These are phyloP conservation scores for Stemphylium vesicarium DNA, from an alignment of 2,329 filamentous ascomycete species.

Conservation along the genomic window DNA sequence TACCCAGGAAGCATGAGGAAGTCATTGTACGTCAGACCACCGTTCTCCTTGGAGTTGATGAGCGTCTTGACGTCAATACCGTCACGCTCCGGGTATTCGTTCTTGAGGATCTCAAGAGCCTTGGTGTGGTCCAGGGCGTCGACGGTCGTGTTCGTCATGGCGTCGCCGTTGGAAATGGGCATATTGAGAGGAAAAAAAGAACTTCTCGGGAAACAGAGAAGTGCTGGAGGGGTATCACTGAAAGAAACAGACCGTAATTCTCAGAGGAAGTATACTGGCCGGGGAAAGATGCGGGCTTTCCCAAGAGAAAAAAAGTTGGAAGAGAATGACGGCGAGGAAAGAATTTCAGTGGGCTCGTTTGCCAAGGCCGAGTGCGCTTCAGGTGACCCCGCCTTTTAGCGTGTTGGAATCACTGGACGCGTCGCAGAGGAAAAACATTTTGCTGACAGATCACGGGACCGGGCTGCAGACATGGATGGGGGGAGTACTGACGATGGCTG, in stretches of 20 bases:
- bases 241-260: slow-evolving; percentile 45
- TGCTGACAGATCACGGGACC: neutral
- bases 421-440: slow-evolving; percentile 2
- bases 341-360: slow-evolving; percentile 31
- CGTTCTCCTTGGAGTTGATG: slow-evolving; percentile 88
- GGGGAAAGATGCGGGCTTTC: slow-evolving; percentile 62
- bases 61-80: slow-evolving; percentile 86
- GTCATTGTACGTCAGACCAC: slow-evolving; percentile 98
- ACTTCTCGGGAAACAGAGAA: slow-evolving; percentile 44
- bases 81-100: slow-evolving; percentile 78
- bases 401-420: slow-evolving; percentile 9
- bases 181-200: slow-evolving; percentile 58
- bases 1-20: slow-evolving; percentile 96
- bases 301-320: slow-evolving; percentile 51
- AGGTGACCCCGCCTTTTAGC: slow-evolving; percentile 29
- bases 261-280: slow-evolving; percentile 52
- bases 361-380: slow-evolving; percentile 11
- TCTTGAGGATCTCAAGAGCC: slow-evolving; percentile 79
- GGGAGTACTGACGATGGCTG: neutral
- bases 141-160: slow-evolving; percentile 57
- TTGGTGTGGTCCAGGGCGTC: slow-evolving; percentile 74
- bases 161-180: slow-evolving; percentile 73
- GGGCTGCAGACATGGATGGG: neutral
- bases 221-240: slow-evolving; percentile 21
- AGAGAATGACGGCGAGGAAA: slow-evolving; percentile 24